Evolutionary conservation across 192 early-diverging fungal genomes (phyloP).

Genomic region (Endogone sp.): DNA sequence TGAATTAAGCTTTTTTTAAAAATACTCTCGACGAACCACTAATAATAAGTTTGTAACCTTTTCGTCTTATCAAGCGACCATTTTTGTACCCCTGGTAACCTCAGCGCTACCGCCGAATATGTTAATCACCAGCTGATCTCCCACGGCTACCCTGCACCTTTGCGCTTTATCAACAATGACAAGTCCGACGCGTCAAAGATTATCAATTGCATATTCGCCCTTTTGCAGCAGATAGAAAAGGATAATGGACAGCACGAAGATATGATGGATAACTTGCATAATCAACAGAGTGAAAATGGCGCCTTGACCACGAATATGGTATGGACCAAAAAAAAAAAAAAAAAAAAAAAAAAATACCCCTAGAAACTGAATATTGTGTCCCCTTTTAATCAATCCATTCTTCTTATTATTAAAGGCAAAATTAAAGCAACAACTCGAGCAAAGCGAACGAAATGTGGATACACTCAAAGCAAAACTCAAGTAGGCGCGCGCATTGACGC

Average conservation of each 20-base stretch:
- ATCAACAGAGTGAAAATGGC: neutral
- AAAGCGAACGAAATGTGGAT: slow-evolving; percentile 18
- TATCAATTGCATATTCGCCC: slow-evolving; percentile 23
- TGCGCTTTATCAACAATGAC: slow-evolving; percentile 22
- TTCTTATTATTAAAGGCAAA: neutral
- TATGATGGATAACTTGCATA: too few species aligned
- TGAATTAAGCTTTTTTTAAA: too few species aligned
- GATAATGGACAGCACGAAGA: too few species aligned
- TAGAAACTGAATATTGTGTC: neutral
- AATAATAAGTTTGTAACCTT: too few species aligned
- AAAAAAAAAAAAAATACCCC: neutral
- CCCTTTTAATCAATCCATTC: neutral
- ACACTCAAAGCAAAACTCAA: slow-evolving; percentile 11
- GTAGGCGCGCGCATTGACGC: neutral
- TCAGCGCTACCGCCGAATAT: slow-evolving; percentile 21
- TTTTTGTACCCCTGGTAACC: slow-evolving; percentile 11
- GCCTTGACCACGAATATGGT: neutral
- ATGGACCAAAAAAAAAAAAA: neutral
- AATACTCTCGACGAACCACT: too few species aligned
- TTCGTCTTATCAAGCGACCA: neutral
- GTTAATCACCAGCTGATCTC: slow-evolving; percentile 27
- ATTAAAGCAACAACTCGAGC: neutral
- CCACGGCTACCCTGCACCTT: slow-evolving; percentile 32
- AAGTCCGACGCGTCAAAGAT: slow-evolving; percentile 21
- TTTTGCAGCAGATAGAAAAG: slow-evolving; percentile 24